Base-by-base conservation (phyloP, 2,329 filamentous ascomycete species). In the Paraphoma chrysanthemicola region DNA sequence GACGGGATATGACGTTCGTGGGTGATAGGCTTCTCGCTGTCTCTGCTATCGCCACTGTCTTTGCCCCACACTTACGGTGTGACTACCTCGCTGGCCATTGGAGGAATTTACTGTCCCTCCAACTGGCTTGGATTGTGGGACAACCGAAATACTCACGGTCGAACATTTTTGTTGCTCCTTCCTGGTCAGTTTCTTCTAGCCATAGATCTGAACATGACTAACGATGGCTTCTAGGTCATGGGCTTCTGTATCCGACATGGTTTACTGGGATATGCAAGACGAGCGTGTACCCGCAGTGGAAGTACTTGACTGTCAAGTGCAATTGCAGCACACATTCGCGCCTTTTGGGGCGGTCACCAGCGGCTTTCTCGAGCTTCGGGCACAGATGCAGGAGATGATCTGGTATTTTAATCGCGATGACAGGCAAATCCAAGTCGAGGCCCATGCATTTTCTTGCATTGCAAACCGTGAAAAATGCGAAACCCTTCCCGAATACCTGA, bases 341-440 rank as follows among this genome's bases (percentile, higher is more conserved):
- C 46, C 46, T n/a, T 48, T 41, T 1, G 46, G 45, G 8, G 46
- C 33, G 16, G 18, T 48, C 18, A 48, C 12, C 9, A 23, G 8
- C 14, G 46, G 46, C 5, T 41, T n/a, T 6, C 14, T 41, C 17
- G 7, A 12, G 11, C 46, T 48, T 7, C 9, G 46, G n/a, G 46
- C 16, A n/a, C 33, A 41, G 33, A 48, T 48, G 16, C 18, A 33
- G 10, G 36, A 48, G 33, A 41, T 48, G 46, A 41, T 11, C 9
- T 48, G 46, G 46, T 48, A 41, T n/a, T 48, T 48, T 11, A 48
- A 48, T 31, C 46, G 46, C 46, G 16, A 29, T 16, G 41, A 29
- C 16, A 48, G 23, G 18, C 46, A 48, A 18, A 17, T 28, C 12
- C 46, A 48, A 11, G 46, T 48, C 31, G 46, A 48, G 4, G 33